A percentile compares a stretch with the other conserved stretches of the same genome.
These are phyloP conservation scores for Rubus parviflorus DNA, from an alignment of 306 rosid species.

Conservation along the genomic window DNA sequence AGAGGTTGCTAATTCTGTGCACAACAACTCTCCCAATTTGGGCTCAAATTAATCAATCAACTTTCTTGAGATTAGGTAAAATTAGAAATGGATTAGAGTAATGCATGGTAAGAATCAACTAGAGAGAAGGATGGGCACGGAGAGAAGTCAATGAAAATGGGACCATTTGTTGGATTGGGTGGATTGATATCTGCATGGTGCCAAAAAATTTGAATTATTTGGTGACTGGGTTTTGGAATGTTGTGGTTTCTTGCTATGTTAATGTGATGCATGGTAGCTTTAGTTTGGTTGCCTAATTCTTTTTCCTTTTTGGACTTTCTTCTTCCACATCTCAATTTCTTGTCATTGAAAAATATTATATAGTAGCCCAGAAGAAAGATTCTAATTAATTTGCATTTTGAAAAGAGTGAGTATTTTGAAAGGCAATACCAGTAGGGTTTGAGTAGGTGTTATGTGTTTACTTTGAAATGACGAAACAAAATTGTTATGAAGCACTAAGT, in stretches of 20 bases:
- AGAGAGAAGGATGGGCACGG: background rate
- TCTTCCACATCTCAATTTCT: background rate
- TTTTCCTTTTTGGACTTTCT: background rate
- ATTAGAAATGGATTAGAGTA: background rate
- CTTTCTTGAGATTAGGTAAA: background rate
- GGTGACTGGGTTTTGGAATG: background rate
- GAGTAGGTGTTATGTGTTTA: background rate
- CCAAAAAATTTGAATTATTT: background rate
- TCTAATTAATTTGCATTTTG: background rate
- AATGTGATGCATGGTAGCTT: constrained; percentile 7
- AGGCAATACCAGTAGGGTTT: background rate
- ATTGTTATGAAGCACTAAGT: no score
- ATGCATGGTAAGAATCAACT: background rate
- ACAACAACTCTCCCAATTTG: background rate
- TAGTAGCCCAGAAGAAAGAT: background rate
- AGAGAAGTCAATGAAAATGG: background rate
- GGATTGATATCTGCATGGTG: background rate
- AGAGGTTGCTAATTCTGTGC: no score
- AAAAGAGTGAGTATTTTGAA: background rate
- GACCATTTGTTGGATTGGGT: background rate
- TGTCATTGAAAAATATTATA: no score
- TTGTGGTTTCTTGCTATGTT: background rate
- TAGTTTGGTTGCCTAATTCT: constrained; percentile 24
- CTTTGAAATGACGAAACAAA: background rate
- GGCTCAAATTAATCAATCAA: background rate